Conservation (phyloP, 2,329 filamentous ascomycete species). For the Sporothrix brunneoviolacea region DNA sequence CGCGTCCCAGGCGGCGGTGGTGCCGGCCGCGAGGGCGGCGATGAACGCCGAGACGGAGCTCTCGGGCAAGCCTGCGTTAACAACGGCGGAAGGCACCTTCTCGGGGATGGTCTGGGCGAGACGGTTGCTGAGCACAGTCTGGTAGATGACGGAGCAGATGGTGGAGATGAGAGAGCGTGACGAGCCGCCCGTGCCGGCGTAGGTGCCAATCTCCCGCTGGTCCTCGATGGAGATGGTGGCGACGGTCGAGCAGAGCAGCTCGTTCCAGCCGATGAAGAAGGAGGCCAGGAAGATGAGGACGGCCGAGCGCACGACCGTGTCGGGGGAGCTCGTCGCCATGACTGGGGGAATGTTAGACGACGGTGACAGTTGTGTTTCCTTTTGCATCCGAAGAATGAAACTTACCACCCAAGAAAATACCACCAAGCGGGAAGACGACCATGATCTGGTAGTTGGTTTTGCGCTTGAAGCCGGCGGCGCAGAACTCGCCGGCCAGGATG, state of each 20-base stretch:
- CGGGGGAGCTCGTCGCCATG: slow-evolving; percentile 13
- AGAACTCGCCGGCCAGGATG: slow-evolving; percentile 24
- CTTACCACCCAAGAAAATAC: too few relatives aligned
- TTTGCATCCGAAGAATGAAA: too few relatives aligned
- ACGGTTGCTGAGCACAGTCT: slow-evolving; percentile 24
- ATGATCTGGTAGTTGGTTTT: slow-evolving; percentile 20
- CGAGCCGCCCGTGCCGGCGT: slow-evolving; percentile 23
- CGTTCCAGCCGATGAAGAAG: slow-evolving; percentile 26
- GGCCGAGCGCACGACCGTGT: slow-evolving; percentile 18
- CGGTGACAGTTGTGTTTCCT: slow-evolving; percentile 18
- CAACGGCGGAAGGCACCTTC: slow-evolving; percentile 23
- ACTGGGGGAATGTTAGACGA: slow-evolving; percentile 20
- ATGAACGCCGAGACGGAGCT: slow-evolving; percentile 24
- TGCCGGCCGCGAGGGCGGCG: slow-evolving; percentile 17
- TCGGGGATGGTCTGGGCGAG: slow-evolving; percentile 20
- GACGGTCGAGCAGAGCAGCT: slow-evolving; percentile 22
- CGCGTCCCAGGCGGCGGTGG: slow-evolving; percentile 7
- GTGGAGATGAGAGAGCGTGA: slow-evolving; percentile 21
- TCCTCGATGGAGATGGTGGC: slow-evolving; percentile 22
- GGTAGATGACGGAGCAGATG: slow-evolving; percentile 24
- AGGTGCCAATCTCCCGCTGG: slow-evolving; percentile 25
- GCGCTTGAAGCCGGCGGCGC: slow-evolving; percentile 18
- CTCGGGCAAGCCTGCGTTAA: slow-evolving; percentile 24
- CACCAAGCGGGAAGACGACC: slow-evolving; percentile 15
- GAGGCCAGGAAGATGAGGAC: slow-evolving; percentile 23